Evolutionary conservation across 208 protist genomes (phyloP), one percentile per base, ranked within the genome.

Genomic region (Kentomonas sorsogonicus): DNA sequence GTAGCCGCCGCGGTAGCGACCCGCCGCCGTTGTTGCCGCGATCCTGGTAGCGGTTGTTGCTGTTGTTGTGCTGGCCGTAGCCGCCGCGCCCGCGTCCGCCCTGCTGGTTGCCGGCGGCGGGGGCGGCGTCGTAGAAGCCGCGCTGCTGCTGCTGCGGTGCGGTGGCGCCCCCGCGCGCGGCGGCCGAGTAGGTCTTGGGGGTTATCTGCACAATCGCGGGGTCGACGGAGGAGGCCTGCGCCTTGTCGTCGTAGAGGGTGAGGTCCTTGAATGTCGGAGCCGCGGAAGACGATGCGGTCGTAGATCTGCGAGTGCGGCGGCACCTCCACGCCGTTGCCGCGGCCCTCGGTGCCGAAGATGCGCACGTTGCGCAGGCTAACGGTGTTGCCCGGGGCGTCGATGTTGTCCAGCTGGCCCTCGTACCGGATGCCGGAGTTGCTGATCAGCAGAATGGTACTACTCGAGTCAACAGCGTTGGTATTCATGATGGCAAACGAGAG

Each of bases 341-440:
- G 86, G 30, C 86, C 86, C 72, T 95, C 89, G 3, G 89, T 95
- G 29, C 89, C 89, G 53, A 79, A 90, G 30, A 95, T 87, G 66
- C 82, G 76, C 52, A 95, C 89, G 71, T 94, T 91, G 20, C 60
- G 75, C 15, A 95, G 74, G 61, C 75, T 88, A 22, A 95, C 86
- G 30, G 86, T 95, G 73, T 95, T 93, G 18, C 75, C 74, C 0
- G 60, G 52, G 29, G 74, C 53, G 77, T 93, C 77, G 63, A 95
- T 81, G 48, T 63, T 60, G 65, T 84, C 69, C 20, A 96, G 66
- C 20, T 74, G 63, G 39, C 89, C 86, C 75, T 91, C 89, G 59
- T 94, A 96, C 50, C 89, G 81, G 53, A 94, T 95, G 48, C 88
- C 70, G 52, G 76, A 84, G 60, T 89, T 92, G 69, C 86, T 95